A percentile compares a stretch with the other conserved stretches of the same genome.
Evolutionary conservation across 192 early-diverging fungal genomes (phyloP).

Genomic region (Gaertneriomyces sp.): DNA sequence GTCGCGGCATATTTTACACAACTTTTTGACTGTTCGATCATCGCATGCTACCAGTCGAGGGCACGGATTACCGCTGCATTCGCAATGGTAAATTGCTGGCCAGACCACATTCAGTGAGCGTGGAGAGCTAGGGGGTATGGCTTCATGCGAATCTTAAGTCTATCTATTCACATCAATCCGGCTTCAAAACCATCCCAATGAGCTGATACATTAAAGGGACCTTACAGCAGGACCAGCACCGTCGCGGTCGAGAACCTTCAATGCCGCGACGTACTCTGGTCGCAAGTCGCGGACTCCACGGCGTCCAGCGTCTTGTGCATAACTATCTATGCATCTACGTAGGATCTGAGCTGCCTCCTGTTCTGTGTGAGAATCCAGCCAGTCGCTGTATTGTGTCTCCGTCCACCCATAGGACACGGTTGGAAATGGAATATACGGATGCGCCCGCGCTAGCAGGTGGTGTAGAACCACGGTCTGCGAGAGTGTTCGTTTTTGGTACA

Average conservation of each 20-base stretch:
- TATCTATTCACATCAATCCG: no score
- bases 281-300: slow-evolving; percentile 32
- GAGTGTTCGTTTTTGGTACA: slow-evolving; percentile 46
- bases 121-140: no score
- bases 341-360: slow-evolving; percentile 45
- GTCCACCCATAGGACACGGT: slow-evolving; percentile 54
- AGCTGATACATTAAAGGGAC: no score
- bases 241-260: background rate
- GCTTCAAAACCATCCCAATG: no score
- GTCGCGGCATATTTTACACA: no score
- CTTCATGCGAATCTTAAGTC: no score
- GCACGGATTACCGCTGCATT: no score
- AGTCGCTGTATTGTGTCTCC: slow-evolving; percentile 62
- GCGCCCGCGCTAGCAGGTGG: slow-evolving; percentile 59
- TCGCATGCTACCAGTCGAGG: no score
- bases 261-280: slow-evolving; percentile 28
- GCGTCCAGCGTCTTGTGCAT: slow-evolving; percentile 38
- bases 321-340: slow-evolving; percentile 40
- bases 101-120: no score
- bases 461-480: slow-evolving; percentile 53
- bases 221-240: no score
- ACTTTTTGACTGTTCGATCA: no score
- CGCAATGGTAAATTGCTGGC: no score
- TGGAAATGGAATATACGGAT: slow-evolving; percentile 53
- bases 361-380: slow-evolving; percentile 60